These are phyloP conservation scores for Lasiosphaeria hispida DNA, from an alignment of 495 filamentous ascomycete genomes.

Conservation along the genomic window DNA sequence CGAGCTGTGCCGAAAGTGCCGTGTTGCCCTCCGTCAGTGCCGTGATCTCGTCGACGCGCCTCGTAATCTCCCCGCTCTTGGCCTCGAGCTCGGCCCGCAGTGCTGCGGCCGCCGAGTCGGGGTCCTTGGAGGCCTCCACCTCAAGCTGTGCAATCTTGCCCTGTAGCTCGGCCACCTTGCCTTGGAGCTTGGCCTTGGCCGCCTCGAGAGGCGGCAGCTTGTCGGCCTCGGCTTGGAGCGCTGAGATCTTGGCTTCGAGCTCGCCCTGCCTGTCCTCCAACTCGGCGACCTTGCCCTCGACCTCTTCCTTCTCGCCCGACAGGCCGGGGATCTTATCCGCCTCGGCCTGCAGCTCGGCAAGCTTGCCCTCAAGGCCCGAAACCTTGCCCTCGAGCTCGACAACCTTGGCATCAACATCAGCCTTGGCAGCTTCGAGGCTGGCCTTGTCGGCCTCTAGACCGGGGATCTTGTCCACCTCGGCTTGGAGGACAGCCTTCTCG, in stretches of 20 bases:
- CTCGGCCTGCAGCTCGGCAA: slow-evolving; percentile 24
- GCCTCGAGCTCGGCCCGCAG: slow-evolving; percentile 30
- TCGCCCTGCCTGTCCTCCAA: slow-evolving; percentile 25
- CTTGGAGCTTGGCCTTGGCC: slow-evolving; percentile 31
- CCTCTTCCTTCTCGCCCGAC: slow-evolving; percentile 23
- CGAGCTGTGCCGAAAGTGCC: slow-evolving; percentile 26
- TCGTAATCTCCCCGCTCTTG: slow-evolving; percentile 26
- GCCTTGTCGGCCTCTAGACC: neutral
- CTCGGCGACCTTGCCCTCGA: slow-evolving; percentile 29
- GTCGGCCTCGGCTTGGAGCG: slow-evolving; percentile 37
- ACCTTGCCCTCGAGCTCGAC: slow-evolving; percentile 22
- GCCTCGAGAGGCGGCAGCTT: slow-evolving; percentile 30
- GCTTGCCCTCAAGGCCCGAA: slow-evolving; percentile 20
- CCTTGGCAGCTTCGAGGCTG: slow-evolving; percentile 4
- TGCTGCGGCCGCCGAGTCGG: slow-evolving; percentile 23
- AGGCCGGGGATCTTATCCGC: slow-evolving; percentile 27
- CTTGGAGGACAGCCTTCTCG: slow-evolving; percentile 33
- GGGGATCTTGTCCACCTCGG: slow-evolving; percentile 27
- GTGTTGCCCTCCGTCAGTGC: slow-evolving; percentile 26
- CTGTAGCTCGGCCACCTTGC: slow-evolving; percentile 23
- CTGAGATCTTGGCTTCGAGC: slow-evolving; percentile 29
- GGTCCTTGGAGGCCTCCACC: slow-evolving; percentile 24
- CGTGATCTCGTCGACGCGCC: slow-evolving; percentile 27
- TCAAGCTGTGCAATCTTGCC: slow-evolving; percentile 28
- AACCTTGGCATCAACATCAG: slow-evolving; percentile 30